Evolutionary conservation across 1,284 basidiomycete species (phyloP).

Genomic region (Fomitopsis palustris): DNA sequence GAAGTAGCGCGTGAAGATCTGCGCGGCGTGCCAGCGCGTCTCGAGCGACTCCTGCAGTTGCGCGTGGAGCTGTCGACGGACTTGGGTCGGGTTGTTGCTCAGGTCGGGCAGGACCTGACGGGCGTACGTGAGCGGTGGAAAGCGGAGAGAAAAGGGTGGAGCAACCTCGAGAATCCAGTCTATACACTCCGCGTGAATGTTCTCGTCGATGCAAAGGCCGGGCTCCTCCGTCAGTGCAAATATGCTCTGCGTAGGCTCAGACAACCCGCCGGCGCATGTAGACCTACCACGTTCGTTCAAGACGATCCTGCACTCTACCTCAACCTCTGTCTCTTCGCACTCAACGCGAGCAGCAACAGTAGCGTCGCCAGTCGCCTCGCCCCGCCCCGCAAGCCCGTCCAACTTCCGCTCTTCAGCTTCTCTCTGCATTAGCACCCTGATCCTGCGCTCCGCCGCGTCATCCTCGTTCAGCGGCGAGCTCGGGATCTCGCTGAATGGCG

Average conservation of each 20-base stretch:
- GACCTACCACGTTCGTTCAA: not conserved
- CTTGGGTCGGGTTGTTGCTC: slow-evolving; percentile 10
- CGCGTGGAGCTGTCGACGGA: slow-evolving; percentile 40
- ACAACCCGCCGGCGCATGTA: too few relatives aligned
- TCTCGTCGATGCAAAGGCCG: slow-evolving; percentile 23
- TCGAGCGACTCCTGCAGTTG: slow-evolving; percentile 49
- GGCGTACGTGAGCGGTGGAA: not conserved
- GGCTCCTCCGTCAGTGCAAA: not conserved
- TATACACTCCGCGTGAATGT: slow-evolving; percentile 31
- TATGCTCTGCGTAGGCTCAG: not conserved
- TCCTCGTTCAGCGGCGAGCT: slow-evolving; percentile 35
- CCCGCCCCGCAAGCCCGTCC: slow-evolving; percentile 25
- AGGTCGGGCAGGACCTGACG: slow-evolving; percentile 23
- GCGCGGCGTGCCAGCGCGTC: slow-evolving; percentile 58
- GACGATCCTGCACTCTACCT: not conserved
- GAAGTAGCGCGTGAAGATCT: slow-evolving; percentile 53
- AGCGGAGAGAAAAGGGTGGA: slow-evolving; percentile 4
- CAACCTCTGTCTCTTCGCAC: not conserved
- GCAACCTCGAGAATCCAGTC: slow-evolving; percentile 42
- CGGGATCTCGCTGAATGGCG: slow-evolving; percentile 29
- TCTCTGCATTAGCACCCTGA: slow-evolving; percentile 37
- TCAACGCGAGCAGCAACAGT: not conserved
- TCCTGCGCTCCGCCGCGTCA: slow-evolving; percentile 39
- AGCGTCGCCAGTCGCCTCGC: not conserved
- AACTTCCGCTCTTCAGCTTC: slow-evolving; percentile 35